Percentiles rank a stretch among this genome's conserved stretches.
Evolutionary conservation across 768 basidiomycete genomes (phyloP).

Genomic region (Pleurotus giganteus): DNA sequence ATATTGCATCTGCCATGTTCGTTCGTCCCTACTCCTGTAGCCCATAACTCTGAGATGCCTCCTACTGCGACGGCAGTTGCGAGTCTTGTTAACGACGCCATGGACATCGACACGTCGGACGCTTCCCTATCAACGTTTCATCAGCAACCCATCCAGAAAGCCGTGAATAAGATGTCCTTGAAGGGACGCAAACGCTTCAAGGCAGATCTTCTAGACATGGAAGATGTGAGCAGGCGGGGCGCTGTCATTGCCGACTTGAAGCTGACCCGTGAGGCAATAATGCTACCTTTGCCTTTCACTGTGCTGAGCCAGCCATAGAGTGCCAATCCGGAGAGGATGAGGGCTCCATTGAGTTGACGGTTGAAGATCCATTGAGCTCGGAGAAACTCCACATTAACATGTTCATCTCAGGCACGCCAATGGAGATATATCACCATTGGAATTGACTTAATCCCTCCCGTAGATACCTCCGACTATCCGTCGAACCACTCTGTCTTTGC

Average conservation of each 20-base stretch:
- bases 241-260: constrained; percentile 34
- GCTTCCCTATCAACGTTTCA: neutral
- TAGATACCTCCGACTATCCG: constrained; percentile 71
- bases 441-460: too few relatives aligned
- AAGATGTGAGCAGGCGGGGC: constrained; percentile 32
- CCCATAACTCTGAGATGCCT: neutral
- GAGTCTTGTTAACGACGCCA: neutral
- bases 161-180: constrained; percentile 38
- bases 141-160: neutral
- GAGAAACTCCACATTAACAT: constrained; percentile 38
- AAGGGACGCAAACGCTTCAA: constrained; percentile 58
- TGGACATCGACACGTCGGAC: neutral
- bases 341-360: constrained; percentile 52
- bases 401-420: neutral
- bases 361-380: constrained; percentile 31
- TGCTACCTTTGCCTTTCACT: neutral
- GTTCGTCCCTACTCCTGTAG: neutral
- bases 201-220: constrained; percentile 53
- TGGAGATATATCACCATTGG: too few relatives aligned
- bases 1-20: constrained; percentile 1
- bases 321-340: constrained; percentile 61
- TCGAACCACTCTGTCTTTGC: constrained; percentile 54
- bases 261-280: constrained; percentile 36
- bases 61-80: neutral
- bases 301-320: constrained; percentile 28